phyloP scores from a whole-genome alignment of 1,284 basidiomycete species.

The Melampsora abietis-canadensis region DNA sequence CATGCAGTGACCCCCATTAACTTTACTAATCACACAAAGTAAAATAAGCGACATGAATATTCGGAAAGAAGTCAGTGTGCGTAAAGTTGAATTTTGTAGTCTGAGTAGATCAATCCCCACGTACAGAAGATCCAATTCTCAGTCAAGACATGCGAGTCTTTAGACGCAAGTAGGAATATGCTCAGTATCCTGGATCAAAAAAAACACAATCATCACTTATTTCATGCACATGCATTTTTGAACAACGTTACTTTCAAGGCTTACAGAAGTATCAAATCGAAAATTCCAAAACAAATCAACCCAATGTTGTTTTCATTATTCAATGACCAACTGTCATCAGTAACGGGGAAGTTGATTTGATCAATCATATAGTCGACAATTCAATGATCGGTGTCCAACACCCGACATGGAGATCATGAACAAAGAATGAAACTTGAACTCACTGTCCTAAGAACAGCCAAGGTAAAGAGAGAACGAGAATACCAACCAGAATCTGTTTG shows the following conservation, averaged over 20 bases:
- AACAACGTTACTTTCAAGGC: not conserved
- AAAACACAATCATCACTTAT: not conserved
- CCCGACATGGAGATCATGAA: no score
- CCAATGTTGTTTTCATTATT: constrained; percentile 26
- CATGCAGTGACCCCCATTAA: constrained; percentile 36
- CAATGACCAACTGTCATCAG: constrained; percentile 12
- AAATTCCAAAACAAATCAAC: constrained; percentile 19
- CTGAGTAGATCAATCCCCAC: not conserved
- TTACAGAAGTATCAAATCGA: constrained; percentile 25
- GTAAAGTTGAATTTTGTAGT: not conserved
- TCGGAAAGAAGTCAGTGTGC: not conserved
- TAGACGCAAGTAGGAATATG: constrained; percentile 20
- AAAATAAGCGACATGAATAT: not conserved
- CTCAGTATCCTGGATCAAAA: constrained; percentile 6
- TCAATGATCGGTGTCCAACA: not conserved
- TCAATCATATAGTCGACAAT: not conserved
- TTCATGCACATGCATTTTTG: not conserved
- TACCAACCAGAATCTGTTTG: not conserved
- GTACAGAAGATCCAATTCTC: constrained; percentile 25
- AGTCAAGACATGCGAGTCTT: constrained; percentile 11
- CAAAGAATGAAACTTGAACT: not conserved
- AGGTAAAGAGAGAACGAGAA: constrained; percentile 25
- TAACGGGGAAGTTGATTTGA: not conserved
- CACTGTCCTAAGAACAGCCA: constrained; percentile 40
- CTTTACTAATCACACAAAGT: constrained; percentile 17